Evolutionary conservation across 2,329 filamentous ascomycete genomes (phyloP).

Genomic region (Arthroderma sp.): DNA sequence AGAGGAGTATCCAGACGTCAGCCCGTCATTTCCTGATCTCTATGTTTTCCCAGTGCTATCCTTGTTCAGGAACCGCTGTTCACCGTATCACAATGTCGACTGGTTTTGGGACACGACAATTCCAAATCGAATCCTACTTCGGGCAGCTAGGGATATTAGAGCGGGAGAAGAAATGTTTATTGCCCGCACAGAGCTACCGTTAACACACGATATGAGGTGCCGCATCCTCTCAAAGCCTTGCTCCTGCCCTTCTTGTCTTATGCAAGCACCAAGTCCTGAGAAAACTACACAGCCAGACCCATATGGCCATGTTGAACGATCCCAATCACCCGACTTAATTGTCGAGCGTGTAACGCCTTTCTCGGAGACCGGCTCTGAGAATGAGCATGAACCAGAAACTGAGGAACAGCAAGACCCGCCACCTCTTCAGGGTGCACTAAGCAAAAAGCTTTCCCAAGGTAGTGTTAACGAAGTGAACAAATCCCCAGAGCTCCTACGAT

Average conservation of each 20-base stretch:
- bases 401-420: no score
- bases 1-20: neutral
- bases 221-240: conserved; percentile 6
- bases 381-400: no score
- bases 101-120: conserved; percentile 19
- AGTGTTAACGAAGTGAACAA: no score
- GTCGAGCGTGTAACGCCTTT: no score
- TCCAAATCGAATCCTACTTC: conserved; percentile 20
- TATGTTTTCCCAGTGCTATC: conserved; percentile 22
- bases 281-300: no score
- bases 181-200: conserved; percentile 2
- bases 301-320: no score
- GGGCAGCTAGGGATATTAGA: conserved; percentile 15
- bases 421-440: no score
- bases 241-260: conserved; percentile 1
- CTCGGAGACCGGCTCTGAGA: no score
- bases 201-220: conserved; percentile 3
- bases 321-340: no score
- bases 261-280: no score
- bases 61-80: conserved; percentile 21
- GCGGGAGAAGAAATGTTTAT: conserved; percentile 17
- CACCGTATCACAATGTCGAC: conserved; percentile 14
- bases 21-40: conserved; percentile 16
- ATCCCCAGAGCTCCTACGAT: no score
- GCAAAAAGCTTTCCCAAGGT: no score